These are phyloP conservation scores for Cladochytrium replicatum DNA, from an alignment of 192 early-diverging fungal species.

Conservation along the genomic window DNA sequence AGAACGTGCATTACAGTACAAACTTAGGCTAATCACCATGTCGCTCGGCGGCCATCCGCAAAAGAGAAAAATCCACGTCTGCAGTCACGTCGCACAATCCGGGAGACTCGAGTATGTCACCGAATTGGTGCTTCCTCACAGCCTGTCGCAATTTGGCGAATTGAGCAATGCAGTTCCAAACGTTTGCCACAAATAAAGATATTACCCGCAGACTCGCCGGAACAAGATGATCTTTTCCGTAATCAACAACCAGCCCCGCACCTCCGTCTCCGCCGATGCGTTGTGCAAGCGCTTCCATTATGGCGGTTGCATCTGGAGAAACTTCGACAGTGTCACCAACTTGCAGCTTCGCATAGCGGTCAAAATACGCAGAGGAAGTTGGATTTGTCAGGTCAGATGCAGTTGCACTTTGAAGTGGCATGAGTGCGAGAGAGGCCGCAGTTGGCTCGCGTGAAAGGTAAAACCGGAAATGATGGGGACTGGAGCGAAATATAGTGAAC, in stretches of 20 bases:
- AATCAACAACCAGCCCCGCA: slow-evolving; percentile 74
- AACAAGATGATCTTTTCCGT: slow-evolving; percentile 69
- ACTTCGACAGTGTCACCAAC: slow-evolving; percentile 75
- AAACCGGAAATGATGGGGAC: slow-evolving; percentile 65
- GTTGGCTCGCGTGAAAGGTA: slow-evolving; percentile 57
- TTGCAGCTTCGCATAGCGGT: slow-evolving; percentile 36
- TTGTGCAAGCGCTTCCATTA: slow-evolving; percentile 58
- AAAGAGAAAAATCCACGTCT: slow-evolving; percentile 80
- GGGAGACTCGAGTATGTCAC: slow-evolving; percentile 63
- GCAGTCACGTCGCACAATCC: slow-evolving; percentile 82
- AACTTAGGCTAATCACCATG: slow-evolving; percentile 14
- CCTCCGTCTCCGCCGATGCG: slow-evolving; percentile 60
- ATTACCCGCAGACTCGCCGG: slow-evolving; percentile 68
- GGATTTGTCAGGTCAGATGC: slow-evolving; percentile 27
- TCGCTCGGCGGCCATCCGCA: slow-evolving; percentile 45
- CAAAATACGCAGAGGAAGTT: slow-evolving; percentile 5
- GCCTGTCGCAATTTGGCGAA: slow-evolving; percentile 39
- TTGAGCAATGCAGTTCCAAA: neutral
- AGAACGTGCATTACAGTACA: slow-evolving; percentile 6
- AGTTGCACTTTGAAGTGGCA: neutral
- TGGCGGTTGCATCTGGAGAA: slow-evolving; percentile 63
- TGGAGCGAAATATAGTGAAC: slow-evolving; percentile 7
- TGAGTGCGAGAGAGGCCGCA: slow-evolving; percentile 21
- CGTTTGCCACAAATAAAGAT: neutral
- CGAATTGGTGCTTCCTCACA: slow-evolving; percentile 73